Evolutionary conservation across 2,329 filamentous ascomycete species (phyloP).

Genomic region (Penicillium sclerotigenum): DNA sequence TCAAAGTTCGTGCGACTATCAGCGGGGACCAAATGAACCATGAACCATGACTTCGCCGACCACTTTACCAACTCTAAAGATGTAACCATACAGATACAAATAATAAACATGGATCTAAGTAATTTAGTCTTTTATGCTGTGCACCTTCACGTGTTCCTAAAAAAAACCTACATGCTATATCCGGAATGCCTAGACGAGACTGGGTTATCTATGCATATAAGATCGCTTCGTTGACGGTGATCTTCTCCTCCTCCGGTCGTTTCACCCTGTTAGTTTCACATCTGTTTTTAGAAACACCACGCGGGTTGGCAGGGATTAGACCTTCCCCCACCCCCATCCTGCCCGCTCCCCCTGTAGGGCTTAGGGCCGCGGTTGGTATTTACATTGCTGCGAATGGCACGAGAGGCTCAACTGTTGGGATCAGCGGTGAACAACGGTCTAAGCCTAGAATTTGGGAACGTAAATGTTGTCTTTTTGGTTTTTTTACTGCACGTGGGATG

Average conservation of each 20-base stretch:
- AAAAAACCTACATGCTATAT: background rate
- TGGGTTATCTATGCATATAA: background rate
- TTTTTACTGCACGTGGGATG: background rate
- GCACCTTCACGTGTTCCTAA: background rate
- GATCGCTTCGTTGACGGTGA: background rate
- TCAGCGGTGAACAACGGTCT: background rate
- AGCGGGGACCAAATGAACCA: conserved; percentile 12
- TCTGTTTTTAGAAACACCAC: conserved; percentile 16
- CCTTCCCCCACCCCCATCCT: background rate
- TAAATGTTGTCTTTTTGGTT: background rate
- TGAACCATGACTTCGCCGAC: conserved; percentile 1
- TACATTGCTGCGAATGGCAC: background rate
- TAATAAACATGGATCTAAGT: background rate
- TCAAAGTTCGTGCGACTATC: conserved; percentile 1
- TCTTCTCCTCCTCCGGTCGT: background rate
- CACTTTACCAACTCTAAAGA: background rate
- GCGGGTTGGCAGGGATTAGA: conserved; percentile 8
- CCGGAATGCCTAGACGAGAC: background rate
- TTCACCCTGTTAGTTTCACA: background rate
- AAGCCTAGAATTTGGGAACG: background rate
- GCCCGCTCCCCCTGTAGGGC: background rate
- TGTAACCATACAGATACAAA: background rate
- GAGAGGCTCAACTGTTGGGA: background rate
- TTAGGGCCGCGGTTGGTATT: background rate
- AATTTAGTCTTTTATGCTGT: background rate